Conservation (phyloP, 192 early-diverging fungal genomes). For the Podila horticola region DNA sequence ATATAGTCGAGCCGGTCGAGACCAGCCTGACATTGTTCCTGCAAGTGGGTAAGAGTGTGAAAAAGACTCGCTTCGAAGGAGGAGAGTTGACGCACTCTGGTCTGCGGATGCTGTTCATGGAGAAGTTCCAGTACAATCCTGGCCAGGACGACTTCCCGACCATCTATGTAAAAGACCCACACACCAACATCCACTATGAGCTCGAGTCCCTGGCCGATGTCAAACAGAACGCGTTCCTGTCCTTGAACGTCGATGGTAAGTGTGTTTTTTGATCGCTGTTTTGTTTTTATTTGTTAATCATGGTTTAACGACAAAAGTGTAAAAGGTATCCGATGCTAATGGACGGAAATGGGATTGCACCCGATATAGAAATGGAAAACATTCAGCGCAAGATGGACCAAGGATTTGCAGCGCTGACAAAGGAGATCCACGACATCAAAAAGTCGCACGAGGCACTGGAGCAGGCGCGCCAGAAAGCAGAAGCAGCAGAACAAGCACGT, state of each 20-base stretch:
- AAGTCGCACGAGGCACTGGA: constrained; percentile 40
- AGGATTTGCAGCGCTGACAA: constrained; percentile 47
- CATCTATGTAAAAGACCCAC: constrained; percentile 70
- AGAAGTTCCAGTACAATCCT: constrained; percentile 69
- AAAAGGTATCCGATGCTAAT: no score
- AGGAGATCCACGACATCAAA: constrained; percentile 54
- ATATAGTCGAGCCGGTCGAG: background rate
- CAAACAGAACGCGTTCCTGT: constrained; percentile 58
- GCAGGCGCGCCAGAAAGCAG: constrained; percentile 32
- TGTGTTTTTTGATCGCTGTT: background rate
- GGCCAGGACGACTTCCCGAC: constrained; percentile 68
- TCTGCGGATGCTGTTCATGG: constrained; percentile 73
- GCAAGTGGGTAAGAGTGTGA: constrained; percentile 68
- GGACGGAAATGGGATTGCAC: background rate
- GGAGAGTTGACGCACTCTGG: constrained; percentile 63
- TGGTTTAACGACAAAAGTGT: background rate
- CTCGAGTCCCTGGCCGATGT: constrained; percentile 70
- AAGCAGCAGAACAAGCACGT: constrained; percentile 3
- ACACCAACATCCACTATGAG: constrained; percentile 65
- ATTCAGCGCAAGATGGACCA: constrained; percentile 58
- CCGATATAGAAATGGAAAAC: constrained; percentile 48
- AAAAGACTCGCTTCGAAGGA: constrained; percentile 60
- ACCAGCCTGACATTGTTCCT: constrained; percentile 58
- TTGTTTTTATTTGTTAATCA: background rate
- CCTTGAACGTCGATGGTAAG: constrained; percentile 60